Evolutionary conservation across 208 protist species (phyloP), one percentile per base, ranked within the genome.

Genomic region (Crithidia expoeki): DNA sequence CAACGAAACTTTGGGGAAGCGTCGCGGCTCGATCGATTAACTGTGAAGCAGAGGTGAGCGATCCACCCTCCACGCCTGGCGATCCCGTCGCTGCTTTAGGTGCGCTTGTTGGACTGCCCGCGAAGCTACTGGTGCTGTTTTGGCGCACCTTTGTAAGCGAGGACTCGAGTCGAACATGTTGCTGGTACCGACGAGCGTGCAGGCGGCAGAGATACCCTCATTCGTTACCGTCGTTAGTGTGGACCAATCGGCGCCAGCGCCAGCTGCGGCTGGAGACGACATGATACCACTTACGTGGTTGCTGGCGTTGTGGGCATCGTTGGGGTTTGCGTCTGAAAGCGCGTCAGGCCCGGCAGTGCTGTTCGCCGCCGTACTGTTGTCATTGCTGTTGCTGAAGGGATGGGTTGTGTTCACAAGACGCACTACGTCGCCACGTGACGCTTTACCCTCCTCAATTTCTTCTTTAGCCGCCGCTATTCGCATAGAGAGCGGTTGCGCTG

Each of bases 1-100:
- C 74, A 19, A 89, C 75, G 49, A 86, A 89, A 56, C 73, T 79
- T 28, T 80, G 51, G 38, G 80, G 84, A 42, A 89, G 66, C 42
- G 76, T 79, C 21, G 83, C 83, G 0, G 83, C 77, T 17, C 80
- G 56, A 34, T 76, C 76, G 36, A 88, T 60, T 33, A 88, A 40
- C 0, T 85, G 70, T 10, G 61, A 46, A 12, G 60, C 27, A 7
- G 42, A 47, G 30, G 59, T 2, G 12, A 49, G 38, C 7, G 34
- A 25, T 0, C 7, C 23, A 6, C 5, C 47, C 33, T 42, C 38
- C 58, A 6, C n/a, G 6, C 21, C 49, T 14, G 36, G 12, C 36
- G 36, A 14, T 5, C 36, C n/a, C 0, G 59, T 23, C 4, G 32
- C 30, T 12, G 59, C 34, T 2, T 34, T 30, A 12, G 59, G 17